phyloP scores from a whole-genome alignment of 495 filamentous ascomycete genomes.

The Podospora pseudocomata region DNA sequence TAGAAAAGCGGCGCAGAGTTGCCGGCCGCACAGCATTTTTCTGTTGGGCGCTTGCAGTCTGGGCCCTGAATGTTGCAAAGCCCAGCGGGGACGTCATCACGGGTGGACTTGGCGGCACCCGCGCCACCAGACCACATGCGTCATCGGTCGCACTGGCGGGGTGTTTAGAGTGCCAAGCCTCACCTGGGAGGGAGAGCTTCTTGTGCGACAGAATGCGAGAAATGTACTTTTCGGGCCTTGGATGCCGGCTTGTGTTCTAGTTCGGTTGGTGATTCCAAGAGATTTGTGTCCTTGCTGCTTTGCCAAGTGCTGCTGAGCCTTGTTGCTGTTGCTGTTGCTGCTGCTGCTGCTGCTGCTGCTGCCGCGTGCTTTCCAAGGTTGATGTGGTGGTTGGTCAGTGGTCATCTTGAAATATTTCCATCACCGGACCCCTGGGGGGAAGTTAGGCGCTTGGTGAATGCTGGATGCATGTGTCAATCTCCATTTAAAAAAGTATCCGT shows the following conservation, averaged over 20 bases:
- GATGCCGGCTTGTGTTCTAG: background rate
- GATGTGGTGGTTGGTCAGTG: too few relatives aligned
- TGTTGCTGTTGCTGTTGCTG: background rate
- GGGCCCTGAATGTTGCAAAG: background rate
- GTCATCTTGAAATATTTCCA: background rate
- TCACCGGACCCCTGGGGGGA: background rate
- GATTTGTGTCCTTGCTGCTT: background rate
- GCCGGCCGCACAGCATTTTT: background rate
- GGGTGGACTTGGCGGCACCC: background rate
- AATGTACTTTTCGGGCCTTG: background rate
- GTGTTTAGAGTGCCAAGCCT: background rate
- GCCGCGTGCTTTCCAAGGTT: too few relatives aligned
- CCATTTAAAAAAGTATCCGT: background rate
- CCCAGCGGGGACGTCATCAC: slow-evolving; percentile 4
- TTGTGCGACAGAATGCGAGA: background rate
- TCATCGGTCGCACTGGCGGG: slow-evolving; percentile 2
- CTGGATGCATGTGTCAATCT: background rate
- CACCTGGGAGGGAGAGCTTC: background rate
- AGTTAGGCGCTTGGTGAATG: background rate
- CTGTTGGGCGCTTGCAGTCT: background rate
- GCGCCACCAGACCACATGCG: slow-evolving; percentile 2
- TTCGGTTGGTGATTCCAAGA: background rate
- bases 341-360: too few relatives aligned
- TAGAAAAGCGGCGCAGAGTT: background rate
- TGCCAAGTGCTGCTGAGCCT: background rate